These are phyloP conservation scores for Stromatinia cepivora DNA, from an alignment of 2,329 filamentous ascomycete genomes.

Conservation along the genomic window DNA sequence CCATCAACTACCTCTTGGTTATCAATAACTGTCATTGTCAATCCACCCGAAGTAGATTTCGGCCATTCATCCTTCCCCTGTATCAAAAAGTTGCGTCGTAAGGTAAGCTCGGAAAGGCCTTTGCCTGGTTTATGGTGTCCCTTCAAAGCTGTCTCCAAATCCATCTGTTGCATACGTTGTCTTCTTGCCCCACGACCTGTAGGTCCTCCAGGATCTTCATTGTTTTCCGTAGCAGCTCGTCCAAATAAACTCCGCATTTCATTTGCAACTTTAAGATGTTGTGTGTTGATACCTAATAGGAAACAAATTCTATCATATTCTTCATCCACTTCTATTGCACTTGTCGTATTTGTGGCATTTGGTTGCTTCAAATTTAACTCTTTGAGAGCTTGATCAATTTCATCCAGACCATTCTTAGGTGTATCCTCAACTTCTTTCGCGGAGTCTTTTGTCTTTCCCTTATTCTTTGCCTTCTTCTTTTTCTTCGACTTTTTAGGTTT, in stretches of 20 bases:
- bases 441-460: constrained; percentile 23
- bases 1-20: constrained; percentile 50
- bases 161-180: constrained; percentile 48
- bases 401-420: constrained; percentile 50
- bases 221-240: constrained; percentile 57
- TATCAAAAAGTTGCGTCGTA: constrained; percentile 66
- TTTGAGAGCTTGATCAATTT: constrained; percentile 65
- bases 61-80: constrained; percentile 74
- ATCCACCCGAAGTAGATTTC: constrained; percentile 68
- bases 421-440: constrained; percentile 33
- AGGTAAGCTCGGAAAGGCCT: constrained; percentile 57
- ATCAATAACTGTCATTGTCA: constrained; percentile 71
- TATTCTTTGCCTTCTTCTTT: constrained; percentile 43
- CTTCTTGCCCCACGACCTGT: constrained; percentile 44
- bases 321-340: constrained; percentile 32
- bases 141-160: constrained; percentile 42
- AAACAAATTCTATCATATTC: constrained; percentile 50
- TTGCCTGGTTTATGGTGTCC: constrained; percentile 52
- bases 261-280: constrained; percentile 80
- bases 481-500: constrained; percentile 60
- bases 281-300: constrained; percentile 62
- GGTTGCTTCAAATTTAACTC: constrained; percentile 52
- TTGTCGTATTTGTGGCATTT: constrained; percentile 29
- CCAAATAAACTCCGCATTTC: constrained; percentile 84
- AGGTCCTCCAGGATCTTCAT: constrained; percentile 49